Evolutionary conservation across 768 basidiomycete genomes (phyloP).

Genomic region (Russula sp.): DNA sequence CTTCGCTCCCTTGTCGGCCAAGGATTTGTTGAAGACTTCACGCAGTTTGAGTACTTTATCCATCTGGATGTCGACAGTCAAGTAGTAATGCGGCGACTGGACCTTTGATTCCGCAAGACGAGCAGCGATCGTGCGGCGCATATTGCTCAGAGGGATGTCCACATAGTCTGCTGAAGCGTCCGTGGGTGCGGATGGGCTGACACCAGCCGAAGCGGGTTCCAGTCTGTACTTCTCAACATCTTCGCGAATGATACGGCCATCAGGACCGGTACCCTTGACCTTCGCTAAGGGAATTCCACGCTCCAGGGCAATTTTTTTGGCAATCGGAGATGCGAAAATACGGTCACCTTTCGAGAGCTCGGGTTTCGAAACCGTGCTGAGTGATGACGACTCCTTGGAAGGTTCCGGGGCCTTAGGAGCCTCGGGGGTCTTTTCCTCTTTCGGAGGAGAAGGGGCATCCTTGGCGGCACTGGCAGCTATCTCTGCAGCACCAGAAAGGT

Average conservation of each 20-base stretch:
- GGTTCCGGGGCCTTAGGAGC: constrained; percentile 35
- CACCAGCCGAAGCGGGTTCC: constrained; percentile 37
- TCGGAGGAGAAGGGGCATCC: constrained; percentile 30
- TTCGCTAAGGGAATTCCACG: constrained; percentile 84
- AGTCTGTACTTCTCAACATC: constrained; percentile 90
- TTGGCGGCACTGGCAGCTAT: constrained; percentile 57
- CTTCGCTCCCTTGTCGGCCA: constrained; percentile 82
- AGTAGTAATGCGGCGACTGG: constrained; percentile 94
- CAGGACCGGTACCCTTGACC: constrained; percentile 89
- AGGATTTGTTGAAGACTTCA: constrained; percentile 89
- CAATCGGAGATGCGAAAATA: constrained; percentile 92
- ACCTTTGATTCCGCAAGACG: constrained; percentile 92
- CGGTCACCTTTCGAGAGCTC: constrained; percentile 63
- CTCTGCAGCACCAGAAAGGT: constrained; percentile 73
- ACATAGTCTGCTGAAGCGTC: constrained; percentile 59
- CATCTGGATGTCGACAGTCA: constrained; percentile 94
- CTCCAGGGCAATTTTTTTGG: constrained; percentile 95
- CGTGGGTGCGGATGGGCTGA: constrained; percentile 42
- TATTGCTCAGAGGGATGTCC: constrained; percentile 87
- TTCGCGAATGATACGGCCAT: constrained; percentile 88
- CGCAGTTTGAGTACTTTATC: constrained; percentile 91
- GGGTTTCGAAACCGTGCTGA: constrained; percentile 39
- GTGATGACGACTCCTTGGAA: constrained; percentile 29
- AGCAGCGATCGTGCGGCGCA: constrained; percentile 88
- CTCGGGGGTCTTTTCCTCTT: constrained; percentile 35